phyloP scores from a whole-genome alignment of 2,329 filamentous ascomycete species.

The Trichoderma lentiforme region DNA sequence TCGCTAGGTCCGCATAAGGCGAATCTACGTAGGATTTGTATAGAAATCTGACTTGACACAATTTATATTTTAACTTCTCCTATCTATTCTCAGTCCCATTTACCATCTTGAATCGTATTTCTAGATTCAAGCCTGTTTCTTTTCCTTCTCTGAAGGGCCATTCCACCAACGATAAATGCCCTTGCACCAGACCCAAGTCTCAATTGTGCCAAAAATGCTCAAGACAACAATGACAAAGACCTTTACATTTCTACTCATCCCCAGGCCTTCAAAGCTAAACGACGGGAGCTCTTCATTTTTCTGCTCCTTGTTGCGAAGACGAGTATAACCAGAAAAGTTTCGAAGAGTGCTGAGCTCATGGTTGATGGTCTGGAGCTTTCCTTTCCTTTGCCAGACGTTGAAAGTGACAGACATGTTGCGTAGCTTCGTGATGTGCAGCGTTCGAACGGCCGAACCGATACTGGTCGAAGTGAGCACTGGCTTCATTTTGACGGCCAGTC shows the following conservation, averaged over 20 bases:
- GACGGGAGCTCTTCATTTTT: background rate
- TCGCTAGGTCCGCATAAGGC: background rate
- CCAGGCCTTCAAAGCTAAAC: conserved; percentile 25
- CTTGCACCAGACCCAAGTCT: conserved; percentile 34
- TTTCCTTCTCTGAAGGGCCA: background rate
- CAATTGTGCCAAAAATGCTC: conserved; percentile 32
- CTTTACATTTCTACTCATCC: conserved; percentile 30
- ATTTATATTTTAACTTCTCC: background rate
- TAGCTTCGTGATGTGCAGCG: background rate
- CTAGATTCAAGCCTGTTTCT: background rate
- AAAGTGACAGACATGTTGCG: background rate
- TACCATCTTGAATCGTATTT: background rate
- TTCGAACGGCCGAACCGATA: background rate
- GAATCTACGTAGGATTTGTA: background rate
- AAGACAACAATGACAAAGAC: conserved; percentile 26
- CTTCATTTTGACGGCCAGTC: background rate
- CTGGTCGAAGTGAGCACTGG: background rate
- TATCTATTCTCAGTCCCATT: background rate
- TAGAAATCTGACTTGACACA: background rate
- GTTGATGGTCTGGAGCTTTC: background rate
- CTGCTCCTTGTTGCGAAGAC: background rate
- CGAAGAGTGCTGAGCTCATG: background rate
- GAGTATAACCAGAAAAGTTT: background rate
- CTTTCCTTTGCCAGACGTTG: background rate
- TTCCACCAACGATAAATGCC: conserved; percentile 28